Percentiles rank a stretch among this genome's conserved stretches.
phyloP scores from a whole-genome alignment of 1,284 basidiomycete species.

The Ustilago loliicola region DNA sequence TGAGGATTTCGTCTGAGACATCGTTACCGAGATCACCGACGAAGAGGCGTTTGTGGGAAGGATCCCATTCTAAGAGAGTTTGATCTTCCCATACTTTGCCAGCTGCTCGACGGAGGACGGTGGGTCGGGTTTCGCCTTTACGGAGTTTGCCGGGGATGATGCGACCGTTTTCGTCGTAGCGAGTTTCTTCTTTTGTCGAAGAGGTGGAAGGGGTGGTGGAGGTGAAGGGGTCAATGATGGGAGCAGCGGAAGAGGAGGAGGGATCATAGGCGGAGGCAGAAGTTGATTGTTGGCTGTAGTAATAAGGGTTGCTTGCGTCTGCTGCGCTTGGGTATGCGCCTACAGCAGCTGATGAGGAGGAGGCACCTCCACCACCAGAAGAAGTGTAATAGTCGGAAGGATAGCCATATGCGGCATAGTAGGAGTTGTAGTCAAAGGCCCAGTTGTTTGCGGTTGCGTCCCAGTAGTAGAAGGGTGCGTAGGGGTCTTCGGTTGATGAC shows the following conservation, averaged over 20 bases:
- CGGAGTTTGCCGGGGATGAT: slow-evolving; percentile 72
- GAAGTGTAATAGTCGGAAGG: slow-evolving; percentile 46
- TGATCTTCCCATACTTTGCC: slow-evolving; percentile 99
- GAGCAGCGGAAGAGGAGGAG: background rate
- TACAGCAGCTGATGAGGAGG: slow-evolving; percentile 24
- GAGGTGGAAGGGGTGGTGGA: slow-evolving; percentile 18
- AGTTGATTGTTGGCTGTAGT: slow-evolving; percentile 6
- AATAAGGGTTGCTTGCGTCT: slow-evolving; percentile 23
- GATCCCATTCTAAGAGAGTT: slow-evolving; percentile 96
- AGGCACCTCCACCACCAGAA: slow-evolving; percentile 30
- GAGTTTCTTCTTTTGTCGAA: slow-evolving; percentile 8
- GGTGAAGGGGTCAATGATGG: slow-evolving; percentile 18
- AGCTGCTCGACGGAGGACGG: slow-evolving; percentile 92
- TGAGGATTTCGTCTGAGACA: slow-evolving; percentile 91
- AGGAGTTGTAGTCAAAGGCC: slow-evolving; percentile 68
- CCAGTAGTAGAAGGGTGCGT: slow-evolving; percentile 70
- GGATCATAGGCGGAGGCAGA: background rate
- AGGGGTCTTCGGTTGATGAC: slow-evolving; percentile 55
- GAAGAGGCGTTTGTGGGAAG: slow-evolving; percentile 97
- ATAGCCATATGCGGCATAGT: slow-evolving; percentile 63
- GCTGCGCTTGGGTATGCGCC: slow-evolving; percentile 15
- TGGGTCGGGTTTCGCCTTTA: slow-evolving; percentile 91
- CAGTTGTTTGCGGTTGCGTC: slow-evolving; percentile 61
- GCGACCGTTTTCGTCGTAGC: slow-evolving; percentile 40
- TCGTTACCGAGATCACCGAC: slow-evolving; percentile 98